Evolutionary conservation across 352 stramenopile species (phyloP).

Genomic region (Pythium phragmiticola): DNA sequence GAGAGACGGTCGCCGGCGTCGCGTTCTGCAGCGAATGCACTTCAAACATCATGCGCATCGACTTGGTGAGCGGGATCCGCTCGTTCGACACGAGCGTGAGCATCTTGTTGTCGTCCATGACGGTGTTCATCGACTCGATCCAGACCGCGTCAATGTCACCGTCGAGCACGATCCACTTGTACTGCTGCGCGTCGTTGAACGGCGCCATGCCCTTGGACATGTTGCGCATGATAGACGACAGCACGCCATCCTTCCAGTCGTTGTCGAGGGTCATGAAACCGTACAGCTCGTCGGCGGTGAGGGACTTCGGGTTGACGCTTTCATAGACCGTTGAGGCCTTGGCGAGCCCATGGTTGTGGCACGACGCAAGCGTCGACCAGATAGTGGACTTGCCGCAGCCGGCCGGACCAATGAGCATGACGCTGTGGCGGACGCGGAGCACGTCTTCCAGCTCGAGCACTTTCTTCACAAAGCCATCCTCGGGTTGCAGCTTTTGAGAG

Average conservation of each 20-base stretch:
- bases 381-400: slow-evolving; percentile 96
- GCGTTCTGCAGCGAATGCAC: slow-evolving; percentile 96
- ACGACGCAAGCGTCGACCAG: slow-evolving; percentile 92
- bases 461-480: slow-evolving; percentile 96
- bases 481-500: slow-evolving; percentile 84
- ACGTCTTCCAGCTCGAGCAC: slow-evolving; percentile 94
- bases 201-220: slow-evolving; percentile 92
- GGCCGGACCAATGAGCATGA: slow-evolving; percentile 95
- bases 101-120: slow-evolving; percentile 94
- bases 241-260: slow-evolving; percentile 96
- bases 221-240: slow-evolving; percentile 96
- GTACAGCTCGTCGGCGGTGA: slow-evolving; percentile 92
- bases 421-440: slow-evolving; percentile 93
- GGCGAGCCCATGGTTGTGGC: slow-evolving; percentile 64
- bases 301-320: slow-evolving; percentile 94
- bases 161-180: slow-evolving; percentile 91
- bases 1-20: slow-evolving; percentile 95
- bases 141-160: slow-evolving; percentile 94
- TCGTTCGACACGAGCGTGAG: slow-evolving; percentile 97
- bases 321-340: slow-evolving; percentile 94
- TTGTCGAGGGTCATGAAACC: slow-evolving; percentile 97
- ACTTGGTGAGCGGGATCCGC: slow-evolving; percentile 93
- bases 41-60: slow-evolving; percentile 97
- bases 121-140: slow-evolving; percentile 94
- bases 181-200: slow-evolving; percentile 87